phyloP scores from a whole-genome alignment of 768 basidiomycete genomes.

The Boletales sp. region DNA sequence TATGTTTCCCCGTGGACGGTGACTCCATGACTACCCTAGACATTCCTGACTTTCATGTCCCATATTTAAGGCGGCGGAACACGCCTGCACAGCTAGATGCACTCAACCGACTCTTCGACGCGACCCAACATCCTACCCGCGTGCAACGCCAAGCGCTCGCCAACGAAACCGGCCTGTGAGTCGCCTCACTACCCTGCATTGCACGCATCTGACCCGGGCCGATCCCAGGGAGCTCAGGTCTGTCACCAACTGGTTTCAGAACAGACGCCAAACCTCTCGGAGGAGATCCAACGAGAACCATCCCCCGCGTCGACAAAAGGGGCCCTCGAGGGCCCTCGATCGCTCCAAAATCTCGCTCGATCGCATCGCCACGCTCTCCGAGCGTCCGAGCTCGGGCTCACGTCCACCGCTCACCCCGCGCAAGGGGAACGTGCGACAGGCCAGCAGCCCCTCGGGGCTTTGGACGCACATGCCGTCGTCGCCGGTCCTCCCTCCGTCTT shows the following conservation, averaged over 20 bases:
- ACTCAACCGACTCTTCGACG: conserved; percentile 34
- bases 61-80: conserved; percentile 30
- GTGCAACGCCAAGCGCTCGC: conserved; percentile 40
- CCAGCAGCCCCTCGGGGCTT: conserved; percentile 17
- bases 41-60: conserved; percentile 14
- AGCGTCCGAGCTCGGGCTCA: conserved; percentile 19
- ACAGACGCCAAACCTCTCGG: conserved; percentile 58
- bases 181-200: neutral
- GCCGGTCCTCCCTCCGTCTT: conserved; percentile 17
- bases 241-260: conserved; percentile 81
- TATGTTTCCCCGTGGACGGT: no score
- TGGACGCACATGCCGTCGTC: conserved; percentile 32
- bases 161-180: conserved; percentile 37
- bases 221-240: conserved; percentile 57
- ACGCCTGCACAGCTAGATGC: conserved; percentile 32
- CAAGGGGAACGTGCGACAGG: conserved; percentile 11
- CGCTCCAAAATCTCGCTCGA: conserved; percentile 31
- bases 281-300: conserved; percentile 27
- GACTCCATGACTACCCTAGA: no score
- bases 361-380: conserved; percentile 26
- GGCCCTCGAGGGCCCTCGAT: conserved; percentile 13
- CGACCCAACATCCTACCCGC: conserved; percentile 39
- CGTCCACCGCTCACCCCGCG: conserved; percentile 28
- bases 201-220: conserved; percentile 5
- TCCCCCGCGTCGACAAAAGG: conserved; percentile 5